Percentiles rank a stretch among this genome's conserved stretches.
phyloP scores from a whole-genome alignment of 2,329 filamentous ascomycete genomes.

The Pleoardoris graminearum region DNA sequence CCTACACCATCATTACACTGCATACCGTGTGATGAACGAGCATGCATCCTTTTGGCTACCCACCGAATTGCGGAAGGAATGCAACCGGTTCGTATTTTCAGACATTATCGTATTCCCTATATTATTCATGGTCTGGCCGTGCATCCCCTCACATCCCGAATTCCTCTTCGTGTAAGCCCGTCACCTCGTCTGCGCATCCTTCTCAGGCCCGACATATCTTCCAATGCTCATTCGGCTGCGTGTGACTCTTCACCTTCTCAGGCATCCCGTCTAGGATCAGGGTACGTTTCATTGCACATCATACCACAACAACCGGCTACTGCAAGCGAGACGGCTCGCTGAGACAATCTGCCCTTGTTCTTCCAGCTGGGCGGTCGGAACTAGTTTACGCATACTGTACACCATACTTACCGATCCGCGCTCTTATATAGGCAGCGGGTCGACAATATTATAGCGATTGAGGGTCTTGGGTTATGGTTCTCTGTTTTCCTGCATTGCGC shows the following conservation, averaged over 20 bases:
- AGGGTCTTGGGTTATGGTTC: background rate
- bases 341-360: background rate
- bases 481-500: constrained; percentile 1
- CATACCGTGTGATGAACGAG: background rate
- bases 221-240: constrained; percentile 1
- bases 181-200: background rate
- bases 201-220: no score
- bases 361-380: background rate
- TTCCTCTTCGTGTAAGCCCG: constrained; percentile 5
- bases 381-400: background rate
- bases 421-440: constrained; percentile 4
- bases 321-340: background rate
- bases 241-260: background rate
- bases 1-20: background rate
- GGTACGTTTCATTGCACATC: background rate
- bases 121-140: background rate
- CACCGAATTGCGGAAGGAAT: background rate
- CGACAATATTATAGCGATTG: background rate
- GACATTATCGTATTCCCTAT: background rate
- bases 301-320: background rate
- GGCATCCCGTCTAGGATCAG: background rate
- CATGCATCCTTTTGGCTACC: background rate
- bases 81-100: background rate
- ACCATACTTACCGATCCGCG: background rate
- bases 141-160: background rate